Conservation (phyloP, 2,329 filamentous ascomycete genomes). For the Phialocephala subalpina region DNA sequence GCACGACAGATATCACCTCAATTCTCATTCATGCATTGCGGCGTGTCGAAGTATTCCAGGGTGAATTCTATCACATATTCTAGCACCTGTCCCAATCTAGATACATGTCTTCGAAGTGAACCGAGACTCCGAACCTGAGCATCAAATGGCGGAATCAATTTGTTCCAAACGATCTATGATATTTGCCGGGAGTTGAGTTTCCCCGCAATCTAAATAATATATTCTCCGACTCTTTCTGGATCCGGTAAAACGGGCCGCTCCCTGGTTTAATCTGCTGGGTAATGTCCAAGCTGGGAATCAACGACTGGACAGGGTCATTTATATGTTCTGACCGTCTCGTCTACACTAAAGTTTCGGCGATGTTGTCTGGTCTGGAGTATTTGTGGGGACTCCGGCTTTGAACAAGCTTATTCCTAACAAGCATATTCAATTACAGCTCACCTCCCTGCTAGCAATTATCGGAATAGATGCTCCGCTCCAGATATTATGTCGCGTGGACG, state of each 20-base stretch:
- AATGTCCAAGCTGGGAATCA: neutral
- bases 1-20: no score
- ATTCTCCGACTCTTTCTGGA: neutral
- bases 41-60: no score
- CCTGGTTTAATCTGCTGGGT: neutral
- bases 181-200: neutral
- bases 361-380: neutral
- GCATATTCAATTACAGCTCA: neutral
- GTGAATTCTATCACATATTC: neutral
- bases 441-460: neutral
- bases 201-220: neutral
- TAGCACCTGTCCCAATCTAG: neutral
- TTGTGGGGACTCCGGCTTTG: neutral
- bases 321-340: neutral
- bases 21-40: no score
- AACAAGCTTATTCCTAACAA: neutral
- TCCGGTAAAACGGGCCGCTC: slow-evolving; percentile 19
- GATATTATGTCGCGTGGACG: neutral
- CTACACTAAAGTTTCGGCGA: neutral
- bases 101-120: neutral
- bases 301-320: neutral
- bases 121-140: neutral
- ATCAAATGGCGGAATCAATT: neutral
- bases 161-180: neutral
- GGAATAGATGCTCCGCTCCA: neutral